Evolutionary conservation across 305 asterid species (phyloP), one percentile per base, ranked within the genome.

Genomic region (Fraxinus sp.): DNA sequence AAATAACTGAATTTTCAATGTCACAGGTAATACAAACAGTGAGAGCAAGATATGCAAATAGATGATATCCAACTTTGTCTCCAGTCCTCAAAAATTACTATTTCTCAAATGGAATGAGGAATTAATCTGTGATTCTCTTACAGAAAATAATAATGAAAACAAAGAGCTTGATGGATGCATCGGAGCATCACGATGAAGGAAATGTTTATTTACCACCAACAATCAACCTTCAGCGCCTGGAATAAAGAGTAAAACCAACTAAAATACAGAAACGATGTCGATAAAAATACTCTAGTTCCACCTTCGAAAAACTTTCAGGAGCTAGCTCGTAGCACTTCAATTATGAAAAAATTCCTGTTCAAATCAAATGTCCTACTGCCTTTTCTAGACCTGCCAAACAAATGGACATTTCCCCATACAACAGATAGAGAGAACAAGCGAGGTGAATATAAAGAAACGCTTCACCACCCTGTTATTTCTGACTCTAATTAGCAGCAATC

Each of bases 1-100:
- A n/a, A 84, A 75, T 20, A 46, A 43, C 66, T 43, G 28, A 46
- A n/a, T 77, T 77, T 24, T 13, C 20, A 5, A 41, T 71, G 24
- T 32, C 76, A 71, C 24, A 0, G 0, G 6, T 32, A 32, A 5
- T 71, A 71, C 76, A 71, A 68, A 68, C 13, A 32, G 14, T 71
- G 18, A 71, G 13, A 77, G 32, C 41, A 57, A 79, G 16, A 83
- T 26, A 80, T 80, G 79, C 68, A 85, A 77, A 74, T 43, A 83
- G 35, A 81, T 41, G 62, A 55, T 28, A 66, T 70, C 28, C 62
- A 49, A 78, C 74, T 30, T 68, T 43, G 16, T 36, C 75, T 26
- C 76, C 79, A 75, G 74, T 41, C 71, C 7, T 75, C 32, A 36
- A 73, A 78, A 64, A 57, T 30, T 30, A 7, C 37, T 20, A 41